phyloP scores from a whole-genome alignment of 225 moss, liverwort and hornwort genomes.

The Marchantia paleacea region DNA sequence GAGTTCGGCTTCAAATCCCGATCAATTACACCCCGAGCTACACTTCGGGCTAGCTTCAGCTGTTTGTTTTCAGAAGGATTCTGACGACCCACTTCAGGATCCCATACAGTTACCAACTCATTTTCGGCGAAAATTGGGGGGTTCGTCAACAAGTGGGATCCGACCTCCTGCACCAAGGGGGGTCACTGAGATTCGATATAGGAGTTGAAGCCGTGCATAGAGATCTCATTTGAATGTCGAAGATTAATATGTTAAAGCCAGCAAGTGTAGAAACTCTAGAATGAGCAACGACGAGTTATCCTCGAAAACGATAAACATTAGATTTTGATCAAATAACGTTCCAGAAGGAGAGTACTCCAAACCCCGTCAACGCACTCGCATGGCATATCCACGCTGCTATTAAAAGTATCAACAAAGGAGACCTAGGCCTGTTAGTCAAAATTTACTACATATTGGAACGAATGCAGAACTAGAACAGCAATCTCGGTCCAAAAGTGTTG shows the following conservation, averaged over 20 bases:
- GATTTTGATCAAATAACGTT: background rate
- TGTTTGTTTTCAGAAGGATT: slow-evolving; percentile 96
- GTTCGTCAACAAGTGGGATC: slow-evolving; percentile 68
- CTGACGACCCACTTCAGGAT: slow-evolving; percentile 90
- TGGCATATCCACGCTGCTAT: background rate
- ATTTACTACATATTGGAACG: background rate
- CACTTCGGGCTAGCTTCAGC: slow-evolving; percentile 83
- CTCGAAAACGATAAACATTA: background rate
- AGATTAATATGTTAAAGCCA: background rate
- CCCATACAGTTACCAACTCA: slow-evolving; percentile 79
- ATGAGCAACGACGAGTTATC: background rate
- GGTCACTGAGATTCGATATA: background rate
- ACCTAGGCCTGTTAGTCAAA: background rate
- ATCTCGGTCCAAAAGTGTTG: background rate
- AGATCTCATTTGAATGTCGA: background rate
- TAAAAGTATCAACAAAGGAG: background rate
- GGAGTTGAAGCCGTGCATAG: background rate
- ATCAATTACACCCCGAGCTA: slow-evolving; percentile 75
- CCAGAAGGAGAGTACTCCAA: background rate
- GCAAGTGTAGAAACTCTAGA: background rate
- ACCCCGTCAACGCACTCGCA: background rate
- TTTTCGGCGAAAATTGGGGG: slow-evolving; percentile 79
- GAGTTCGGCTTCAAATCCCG: slow-evolving; percentile 84
- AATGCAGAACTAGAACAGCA: background rate
- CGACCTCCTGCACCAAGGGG: slow-evolving; percentile 60